A percentile compares a stretch with the other conserved stretches of the same genome.
These are phyloP conservation scores for Talaromyces sp. DNA, from an alignment of 2,329 filamentous ascomycete species.

Conservation along the genomic window DNA sequence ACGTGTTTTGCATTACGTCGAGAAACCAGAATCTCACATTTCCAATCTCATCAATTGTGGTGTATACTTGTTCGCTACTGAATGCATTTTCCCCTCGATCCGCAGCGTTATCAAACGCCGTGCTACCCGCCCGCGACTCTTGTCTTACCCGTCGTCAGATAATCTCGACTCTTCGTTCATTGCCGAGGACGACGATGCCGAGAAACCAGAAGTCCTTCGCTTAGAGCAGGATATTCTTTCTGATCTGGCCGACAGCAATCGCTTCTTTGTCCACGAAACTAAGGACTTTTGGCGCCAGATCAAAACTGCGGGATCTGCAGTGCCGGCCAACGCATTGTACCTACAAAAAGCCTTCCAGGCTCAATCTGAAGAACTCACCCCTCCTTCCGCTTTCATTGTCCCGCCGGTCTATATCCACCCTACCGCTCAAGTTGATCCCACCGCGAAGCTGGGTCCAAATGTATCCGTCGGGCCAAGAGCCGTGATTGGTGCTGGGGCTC, in stretches of 20 bases:
- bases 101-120: conserved; percentile 91
- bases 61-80: conserved; percentile 93
- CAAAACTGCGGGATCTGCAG: conserved; percentile 95
- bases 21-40: conserved; percentile 97
- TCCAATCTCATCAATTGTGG: conserved; percentile 99
- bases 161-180: conserved; percentile 71
- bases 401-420: conserved; percentile 95
- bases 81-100: conserved; percentile 95
- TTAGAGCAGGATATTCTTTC: conserved; percentile 96
- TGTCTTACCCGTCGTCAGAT: conserved; percentile 94
- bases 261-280: conserved; percentile 97
- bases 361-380: conserved; percentile 72
- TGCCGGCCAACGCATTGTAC: conserved; percentile 94
- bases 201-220: conserved; percentile 80
- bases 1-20: conserved; percentile 96
- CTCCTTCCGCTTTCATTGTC: conserved; percentile 80
- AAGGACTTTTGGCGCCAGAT: conserved; percentile 99
- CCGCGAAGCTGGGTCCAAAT: conserved; percentile 93
- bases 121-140: conserved; percentile 79
- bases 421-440: conserved; percentile 81
- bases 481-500: conserved; percentile 75
- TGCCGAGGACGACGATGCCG: conserved; percentile 64
- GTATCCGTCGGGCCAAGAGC: conserved; percentile 92
- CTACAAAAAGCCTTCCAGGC: conserved; percentile 88
- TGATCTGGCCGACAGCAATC: conserved; percentile 92